Conservation (phyloP, 495 filamentous ascomycete genomes). For the Entonaema liquescens region DNA sequence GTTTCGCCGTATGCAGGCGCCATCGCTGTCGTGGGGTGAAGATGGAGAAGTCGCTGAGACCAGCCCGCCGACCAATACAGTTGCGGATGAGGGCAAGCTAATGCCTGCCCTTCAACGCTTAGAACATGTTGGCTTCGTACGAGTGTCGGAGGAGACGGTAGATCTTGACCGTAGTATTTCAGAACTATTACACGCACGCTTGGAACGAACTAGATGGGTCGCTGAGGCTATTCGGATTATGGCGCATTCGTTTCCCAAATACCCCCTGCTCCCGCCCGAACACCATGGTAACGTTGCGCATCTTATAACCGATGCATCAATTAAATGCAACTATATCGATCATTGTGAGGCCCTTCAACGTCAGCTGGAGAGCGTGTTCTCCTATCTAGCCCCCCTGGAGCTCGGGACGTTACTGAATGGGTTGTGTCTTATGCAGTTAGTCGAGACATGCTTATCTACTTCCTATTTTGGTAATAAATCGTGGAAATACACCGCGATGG, state of each 20-base stretch:
- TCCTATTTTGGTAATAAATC: constrained; percentile 15
- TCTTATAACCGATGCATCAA: neutral
- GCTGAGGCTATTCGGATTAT: constrained; percentile 12
- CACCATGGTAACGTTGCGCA: neutral
- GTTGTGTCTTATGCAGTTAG: constrained; percentile 11
- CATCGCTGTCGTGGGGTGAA: constrained; percentile 20
- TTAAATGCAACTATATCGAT: neutral
- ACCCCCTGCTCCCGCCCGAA: neutral
- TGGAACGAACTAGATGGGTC: constrained; percentile 8
- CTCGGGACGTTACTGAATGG: constrained; percentile 1
- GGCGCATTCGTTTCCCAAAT: constrained; percentile 18
- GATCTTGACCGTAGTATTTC: neutral
- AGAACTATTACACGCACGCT: neutral
- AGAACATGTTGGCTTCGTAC: constrained; percentile 15
- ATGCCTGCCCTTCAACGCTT: neutral
- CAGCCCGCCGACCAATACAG: neutral
- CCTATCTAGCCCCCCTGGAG: neutral
- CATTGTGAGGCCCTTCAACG: neutral
- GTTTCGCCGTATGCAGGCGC: constrained; percentile 13
- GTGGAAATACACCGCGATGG: constrained; percentile 12
- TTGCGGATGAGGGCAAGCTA: neutral
- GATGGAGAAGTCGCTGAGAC: constrained; percentile 16
- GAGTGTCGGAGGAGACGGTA: neutral
- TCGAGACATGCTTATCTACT: constrained; percentile 17
- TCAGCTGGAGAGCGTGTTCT: neutral